Evolutionary conservation across 2,329 filamentous ascomycete genomes (phyloP).

Genomic region (Aureobasidium sp.): DNA sequence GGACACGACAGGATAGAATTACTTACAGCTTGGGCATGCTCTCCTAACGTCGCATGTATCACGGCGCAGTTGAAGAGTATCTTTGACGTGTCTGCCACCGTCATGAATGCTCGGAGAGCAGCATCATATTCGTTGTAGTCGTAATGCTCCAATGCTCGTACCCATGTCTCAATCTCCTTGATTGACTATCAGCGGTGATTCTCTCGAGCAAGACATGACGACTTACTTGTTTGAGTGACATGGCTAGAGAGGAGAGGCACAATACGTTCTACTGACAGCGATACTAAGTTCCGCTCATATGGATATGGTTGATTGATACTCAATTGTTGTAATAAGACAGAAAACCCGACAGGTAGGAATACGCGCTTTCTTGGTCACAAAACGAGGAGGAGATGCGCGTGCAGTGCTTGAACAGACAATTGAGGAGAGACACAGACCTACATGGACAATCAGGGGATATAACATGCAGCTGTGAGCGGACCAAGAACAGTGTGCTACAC

Average conservation of each 20-base stretch:
- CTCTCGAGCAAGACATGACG: not conserved
- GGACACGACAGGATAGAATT: no score
- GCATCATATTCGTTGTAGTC: conserved; percentile 98
- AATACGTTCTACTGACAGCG: not conserved
- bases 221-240: conserved; percentile 42
- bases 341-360: not conserved
- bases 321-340: not conserved
- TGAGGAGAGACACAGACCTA: conserved; percentile 8
- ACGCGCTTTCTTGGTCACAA: not conserved
- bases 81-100: conserved; percentile 90
- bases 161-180: conserved; percentile 99
- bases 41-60: conserved; percentile 90
- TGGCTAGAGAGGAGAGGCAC: conserved; percentile 17
- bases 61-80: conserved; percentile 98
- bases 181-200: not conserved
- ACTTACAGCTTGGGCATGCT: conserved; percentile 89
- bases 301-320: not conserved
- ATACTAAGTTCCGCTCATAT: not conserved
- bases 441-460: conserved; percentile 4
- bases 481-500: conserved; percentile 5
- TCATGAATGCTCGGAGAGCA: conserved; percentile 71
- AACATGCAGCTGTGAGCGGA: not conserved
- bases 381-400: not conserved
- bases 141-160: conserved; percentile 79
- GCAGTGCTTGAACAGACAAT: not conserved